Conservation (phyloP, 495 filamentous ascomycete species). For the Penicillium cinerascens region DNA sequence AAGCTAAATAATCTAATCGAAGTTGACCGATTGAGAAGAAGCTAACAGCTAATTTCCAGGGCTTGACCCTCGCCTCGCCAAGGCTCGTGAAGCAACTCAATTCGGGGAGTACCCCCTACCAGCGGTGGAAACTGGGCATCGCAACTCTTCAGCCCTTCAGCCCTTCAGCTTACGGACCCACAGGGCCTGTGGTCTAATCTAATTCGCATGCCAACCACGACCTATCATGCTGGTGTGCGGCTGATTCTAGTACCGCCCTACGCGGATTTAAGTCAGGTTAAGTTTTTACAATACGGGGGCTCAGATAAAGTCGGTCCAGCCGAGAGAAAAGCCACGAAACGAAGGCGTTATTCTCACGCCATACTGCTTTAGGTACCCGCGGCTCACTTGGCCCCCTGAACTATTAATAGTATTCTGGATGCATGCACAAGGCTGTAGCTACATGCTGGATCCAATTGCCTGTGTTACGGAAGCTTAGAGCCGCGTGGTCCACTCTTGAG, state of each 20-base stretch:
- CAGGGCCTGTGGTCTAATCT: not conserved
- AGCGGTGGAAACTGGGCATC: no score
- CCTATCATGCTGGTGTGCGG: not conserved
- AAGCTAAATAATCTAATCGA: no score
- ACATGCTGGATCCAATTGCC: not conserved
- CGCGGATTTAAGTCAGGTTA: not conserved
- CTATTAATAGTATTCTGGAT: not conserved
- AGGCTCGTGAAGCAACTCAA: no score
- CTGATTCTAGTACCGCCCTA: not conserved
- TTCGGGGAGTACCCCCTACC: no score
- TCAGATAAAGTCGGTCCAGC: not conserved
- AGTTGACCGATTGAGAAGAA: no score
- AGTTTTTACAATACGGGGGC: not conserved
- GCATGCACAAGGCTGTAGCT: not conserved
- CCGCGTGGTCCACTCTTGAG: not conserved
- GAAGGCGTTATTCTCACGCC: not conserved
- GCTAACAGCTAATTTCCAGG: no score
- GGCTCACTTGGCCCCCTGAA: no score
- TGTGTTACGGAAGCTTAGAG: not conserved
- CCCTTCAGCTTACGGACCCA: not conserved
- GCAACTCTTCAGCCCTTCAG: not conserved
- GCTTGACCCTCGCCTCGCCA: no score
- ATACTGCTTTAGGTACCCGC: not conserved
- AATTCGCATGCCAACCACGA: not conserved
- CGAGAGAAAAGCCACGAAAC: not conserved